Conservation (phyloP, 805 yeast genomes). For the Hanseniaspora nectarophila region DNA sequence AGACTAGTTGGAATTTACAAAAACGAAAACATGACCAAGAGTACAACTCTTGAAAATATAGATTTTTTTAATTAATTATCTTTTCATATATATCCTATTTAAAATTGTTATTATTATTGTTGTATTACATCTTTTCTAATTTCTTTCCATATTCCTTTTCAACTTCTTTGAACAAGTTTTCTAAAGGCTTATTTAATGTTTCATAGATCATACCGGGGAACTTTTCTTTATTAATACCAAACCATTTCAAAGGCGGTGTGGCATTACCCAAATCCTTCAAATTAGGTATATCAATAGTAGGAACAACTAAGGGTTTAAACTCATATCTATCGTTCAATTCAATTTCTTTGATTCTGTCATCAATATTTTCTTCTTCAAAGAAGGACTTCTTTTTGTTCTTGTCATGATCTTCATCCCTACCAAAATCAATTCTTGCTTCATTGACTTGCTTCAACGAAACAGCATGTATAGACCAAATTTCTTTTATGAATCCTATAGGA, state of each 20-base stretch:
- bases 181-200: conserved; percentile 58
- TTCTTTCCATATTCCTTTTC: conserved; percentile 35
- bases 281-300: conserved; percentile 79
- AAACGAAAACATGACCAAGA: conserved; percentile 77
- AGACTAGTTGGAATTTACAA: conserved; percentile 93
- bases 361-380: conserved; percentile 28
- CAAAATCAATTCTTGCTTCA: conserved; percentile 23
- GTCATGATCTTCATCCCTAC: conserved; percentile 13
- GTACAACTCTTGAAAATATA: conserved; percentile 63
- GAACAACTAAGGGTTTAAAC: conserved; percentile 59
- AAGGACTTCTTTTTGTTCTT: conserved; percentile 18
- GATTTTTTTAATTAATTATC: conserved; percentile 30
- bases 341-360: conserved; percentile 36
- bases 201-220: conserved; percentile 85
- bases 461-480: conserved; percentile 82
- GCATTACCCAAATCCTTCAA: conserved; percentile 88
- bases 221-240: conserved; percentile 77
- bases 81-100: neutral
- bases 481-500: conserved; percentile 75
- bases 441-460: conserved; percentile 56
- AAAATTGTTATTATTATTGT: neutral
- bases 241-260: conserved; percentile 97
- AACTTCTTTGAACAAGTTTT: conserved; percentile 59
- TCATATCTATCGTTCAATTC: conserved; percentile 35
- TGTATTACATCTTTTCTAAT: conserved; percentile 30